Conservation (phyloP, 164 flowering plant genomes). For the Akebia trifoliata region DNA sequence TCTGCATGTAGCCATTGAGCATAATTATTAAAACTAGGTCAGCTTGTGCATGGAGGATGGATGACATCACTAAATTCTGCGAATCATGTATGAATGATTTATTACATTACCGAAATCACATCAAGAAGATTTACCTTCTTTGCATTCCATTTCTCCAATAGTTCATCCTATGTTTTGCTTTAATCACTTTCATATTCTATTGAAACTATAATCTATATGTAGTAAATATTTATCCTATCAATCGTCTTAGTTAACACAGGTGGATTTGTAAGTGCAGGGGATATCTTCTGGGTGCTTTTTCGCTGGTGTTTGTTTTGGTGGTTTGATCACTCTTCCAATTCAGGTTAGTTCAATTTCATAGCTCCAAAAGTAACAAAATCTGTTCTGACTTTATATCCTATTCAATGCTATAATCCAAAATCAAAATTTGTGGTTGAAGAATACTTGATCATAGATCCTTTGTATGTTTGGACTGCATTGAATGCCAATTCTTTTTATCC, state of each 20-base stretch:
- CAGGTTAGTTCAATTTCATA: constrained; percentile 42
- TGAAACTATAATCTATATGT: background rate
- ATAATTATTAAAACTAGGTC: too few relatives aligned
- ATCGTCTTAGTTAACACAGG: background rate
- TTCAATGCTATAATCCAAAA: background rate
- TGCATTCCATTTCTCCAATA: too few relatives aligned
- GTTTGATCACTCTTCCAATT: constrained; percentile 70
- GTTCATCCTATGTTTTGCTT: too few relatives aligned
- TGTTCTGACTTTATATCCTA: too few relatives aligned
- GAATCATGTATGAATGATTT: too few relatives aligned
- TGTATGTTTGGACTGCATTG: too few relatives aligned
- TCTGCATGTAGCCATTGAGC: too few relatives aligned
- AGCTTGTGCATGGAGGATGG: too few relatives aligned
- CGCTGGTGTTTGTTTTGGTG: constrained; percentile 88
- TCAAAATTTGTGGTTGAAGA: background rate
- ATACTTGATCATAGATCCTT: background rate
- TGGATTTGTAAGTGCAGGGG: constrained; percentile 44
- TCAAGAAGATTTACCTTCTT: too few relatives aligned
- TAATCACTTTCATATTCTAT: background rate
- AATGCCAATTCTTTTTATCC: too few relatives aligned
- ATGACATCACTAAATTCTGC: too few relatives aligned
- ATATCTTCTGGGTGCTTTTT: constrained; percentile 74
- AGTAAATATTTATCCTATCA: background rate
- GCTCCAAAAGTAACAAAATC: background rate
- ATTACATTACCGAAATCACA: too few relatives aligned